Base-by-base conservation (phyloP, 1,284 basidiomycete genomes). In the Ceratobasidium sp. region DNA sequence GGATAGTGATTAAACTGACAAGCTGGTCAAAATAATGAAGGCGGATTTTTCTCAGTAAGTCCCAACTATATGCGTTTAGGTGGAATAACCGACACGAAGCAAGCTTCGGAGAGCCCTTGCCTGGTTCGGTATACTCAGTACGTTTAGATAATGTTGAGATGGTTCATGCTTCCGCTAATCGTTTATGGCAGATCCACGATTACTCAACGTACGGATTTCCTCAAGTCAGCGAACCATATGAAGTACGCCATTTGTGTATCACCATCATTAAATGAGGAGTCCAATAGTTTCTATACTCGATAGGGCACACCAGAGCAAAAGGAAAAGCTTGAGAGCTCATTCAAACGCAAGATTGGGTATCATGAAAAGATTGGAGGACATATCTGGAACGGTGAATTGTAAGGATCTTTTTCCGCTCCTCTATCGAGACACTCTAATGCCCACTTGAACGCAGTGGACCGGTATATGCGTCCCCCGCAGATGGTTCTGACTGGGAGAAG, bases 191-290 rank as follows among this genome's bases (percentile, higher is more conserved):
- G 72, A 84, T 85, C 77, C 86, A 87, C 80, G 86, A 87, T 79
- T 87, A 86, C 79, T 84, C 84, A 33, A 82, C 78, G 63, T 85
- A 79, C 73, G 86, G 86, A 4, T 87, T 87, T 81, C 86, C 86
- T 7, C 83, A 83, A 77, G 80, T 84, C 4, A 84, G 83, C 3
- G 84, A 83, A 70, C 67, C 77, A 33, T 84, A 83, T 79, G 82
- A 80, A 40, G 84, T 83, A 55, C n/a, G 60, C 18, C 13, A 9
- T 7, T 56, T 2, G 13, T 33, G 13, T 40, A n/a, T 28, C 12
- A 18, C 12, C 15, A 10, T 20, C 6, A 42, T 18, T 63, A 28
- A 44, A 55, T 6, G n/a, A n/a, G n/a, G n/a, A n/a, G n/a, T n/a
- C 61, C 20, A 13, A 49, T 28, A 10, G 26, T 2, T 18, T 15